phyloP scores from a whole-genome alignment of 768 basidiomycete genomes.

The Tylopilus balloui region DNA sequence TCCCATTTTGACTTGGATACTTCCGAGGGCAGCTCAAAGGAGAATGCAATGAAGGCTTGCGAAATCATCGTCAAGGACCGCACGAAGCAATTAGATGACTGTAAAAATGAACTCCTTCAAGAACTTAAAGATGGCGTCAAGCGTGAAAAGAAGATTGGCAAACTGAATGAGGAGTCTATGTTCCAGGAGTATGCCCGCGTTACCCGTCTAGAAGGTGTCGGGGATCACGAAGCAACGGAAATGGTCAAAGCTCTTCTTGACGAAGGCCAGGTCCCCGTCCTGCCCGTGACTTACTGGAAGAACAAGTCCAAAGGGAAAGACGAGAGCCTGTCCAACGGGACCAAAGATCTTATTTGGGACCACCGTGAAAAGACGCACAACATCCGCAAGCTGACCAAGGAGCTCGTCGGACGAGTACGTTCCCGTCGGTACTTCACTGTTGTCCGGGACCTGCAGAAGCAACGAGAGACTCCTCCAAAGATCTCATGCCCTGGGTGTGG shows the following conservation, averaged over 20 bases:
- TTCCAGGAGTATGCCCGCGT: constrained; percentile 76
- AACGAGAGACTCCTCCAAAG: constrained; percentile 53
- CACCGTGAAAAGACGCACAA: constrained; percentile 86
- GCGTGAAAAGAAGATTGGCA: constrained; percentile 65
- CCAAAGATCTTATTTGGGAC: constrained; percentile 67
- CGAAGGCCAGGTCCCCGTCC: constrained; percentile 48
- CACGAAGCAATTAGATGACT: constrained; percentile 71
- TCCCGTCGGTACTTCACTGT: constrained; percentile 90
- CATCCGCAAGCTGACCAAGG: constrained; percentile 79
- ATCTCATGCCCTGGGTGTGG: constrained; percentile 63
- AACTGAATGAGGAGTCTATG: constrained; percentile 63
- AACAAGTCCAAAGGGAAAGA: constrained; percentile 47
- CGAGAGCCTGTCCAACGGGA: constrained; percentile 50
- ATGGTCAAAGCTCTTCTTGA: constrained; percentile 56
- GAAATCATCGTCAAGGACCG: constrained; percentile 87
- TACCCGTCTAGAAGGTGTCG: constrained; percentile 58
- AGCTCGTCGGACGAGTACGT: constrained; percentile 84
- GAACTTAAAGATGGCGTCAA: constrained; percentile 63
- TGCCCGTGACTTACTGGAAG: constrained; percentile 32
- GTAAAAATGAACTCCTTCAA: constrained; percentile 64
- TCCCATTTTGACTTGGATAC: constrained; percentile 90
- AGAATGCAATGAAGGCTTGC: constrained; percentile 87
- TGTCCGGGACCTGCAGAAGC: constrained; percentile 83
- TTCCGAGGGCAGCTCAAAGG: constrained; percentile 41
- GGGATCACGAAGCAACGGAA: constrained; percentile 72